Percentiles rank a stretch among this genome's conserved stretches.
phyloP scores from a whole-genome alignment of 1,139 yeast genomes.

The Kluyveromyces sp. region DNA sequence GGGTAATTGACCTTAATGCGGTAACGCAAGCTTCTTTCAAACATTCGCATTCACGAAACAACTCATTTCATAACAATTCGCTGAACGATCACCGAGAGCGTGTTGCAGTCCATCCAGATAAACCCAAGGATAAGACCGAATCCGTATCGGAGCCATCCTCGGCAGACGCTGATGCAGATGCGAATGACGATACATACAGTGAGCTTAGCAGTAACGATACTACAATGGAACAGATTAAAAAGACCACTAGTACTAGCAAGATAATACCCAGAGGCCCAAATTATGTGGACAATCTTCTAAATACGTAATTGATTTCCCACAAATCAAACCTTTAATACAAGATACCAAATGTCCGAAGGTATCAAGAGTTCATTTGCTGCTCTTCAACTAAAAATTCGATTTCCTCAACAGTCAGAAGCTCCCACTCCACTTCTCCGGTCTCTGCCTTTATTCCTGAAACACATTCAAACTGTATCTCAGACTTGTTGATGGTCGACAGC shows the following conservation, averaged over 20 bases:
- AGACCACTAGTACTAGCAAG: not conserved
- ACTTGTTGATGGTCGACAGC: slow-evolving; percentile 15
- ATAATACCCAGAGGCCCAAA: slow-evolving; percentile 17
- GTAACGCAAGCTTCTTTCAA: slow-evolving; percentile 16
- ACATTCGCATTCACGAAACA: slow-evolving; percentile 1
- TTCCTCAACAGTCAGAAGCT: slow-evolving; percentile 24
- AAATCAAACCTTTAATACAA: not conserved
- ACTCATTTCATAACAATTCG: not conserved
- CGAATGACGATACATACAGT: slow-evolving; percentile 28
- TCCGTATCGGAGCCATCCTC: not conserved
- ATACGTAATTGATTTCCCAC: slow-evolving; percentile 8
- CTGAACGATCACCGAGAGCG: not conserved
- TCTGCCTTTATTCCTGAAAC: slow-evolving; percentile 22
- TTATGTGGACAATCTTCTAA: slow-evolving; percentile 22
- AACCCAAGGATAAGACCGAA: not conserved
- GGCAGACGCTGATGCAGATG: slow-evolving; percentile 19
- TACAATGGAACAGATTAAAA: slow-evolving; percentile 7
- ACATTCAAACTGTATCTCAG: slow-evolving; percentile 22
- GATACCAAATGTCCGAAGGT: not conserved
- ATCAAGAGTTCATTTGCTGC: slow-evolving; percentile 8
- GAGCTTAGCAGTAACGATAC: slow-evolving; percentile 25
- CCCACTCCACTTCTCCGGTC: slow-evolving; percentile 23
- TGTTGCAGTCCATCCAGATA: not conserved
- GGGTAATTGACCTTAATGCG: slow-evolving; percentile 28
- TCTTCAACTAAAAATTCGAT: slow-evolving; percentile 24